phyloP scores from a whole-genome alignment of 78 protist genomes.

The Protostelium mycophagum region DNA sequence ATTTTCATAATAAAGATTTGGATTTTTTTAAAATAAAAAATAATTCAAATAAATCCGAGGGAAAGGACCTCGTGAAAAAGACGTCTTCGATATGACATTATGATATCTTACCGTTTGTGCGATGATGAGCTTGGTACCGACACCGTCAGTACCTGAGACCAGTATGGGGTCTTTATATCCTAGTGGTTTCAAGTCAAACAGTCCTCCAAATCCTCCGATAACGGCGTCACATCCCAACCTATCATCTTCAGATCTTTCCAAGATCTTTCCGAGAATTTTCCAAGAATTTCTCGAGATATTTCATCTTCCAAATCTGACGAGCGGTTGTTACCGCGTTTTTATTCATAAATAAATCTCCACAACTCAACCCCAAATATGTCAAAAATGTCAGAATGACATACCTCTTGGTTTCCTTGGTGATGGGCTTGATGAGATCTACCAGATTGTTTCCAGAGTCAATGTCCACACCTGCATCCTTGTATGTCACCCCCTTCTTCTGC shows the following conservation, averaged over 20 bases:
- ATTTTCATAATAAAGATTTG: no score
- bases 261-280: no score
- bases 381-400: no score
- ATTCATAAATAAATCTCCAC: no score
- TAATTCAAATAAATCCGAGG: no score
- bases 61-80: no score
- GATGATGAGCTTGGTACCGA: constrained; percentile 84
- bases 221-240: constrained; percentile 71
- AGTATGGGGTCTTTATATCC: constrained; percentile 76
- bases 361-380: no score
- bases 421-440: constrained; percentile 73
- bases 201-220: constrained; percentile 87
- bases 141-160: constrained; percentile 89
- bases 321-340: no score
- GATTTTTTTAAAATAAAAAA: no score
- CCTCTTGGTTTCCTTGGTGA: constrained; percentile 44
- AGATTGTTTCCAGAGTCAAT: constrained; percentile 75
- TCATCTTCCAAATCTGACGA: no score
- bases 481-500: constrained; percentile 24
- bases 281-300: no score
- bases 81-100: no score
- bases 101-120: constrained; percentile 66
- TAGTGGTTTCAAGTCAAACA: constrained; percentile 73
- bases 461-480: constrained; percentile 76
- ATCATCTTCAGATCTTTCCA: not conserved